Percentiles rank a stretch among this genome's conserved stretches.
Conservation (phyloP, 768 basidiomycete species). For the Amanita rubescens region DNA sequence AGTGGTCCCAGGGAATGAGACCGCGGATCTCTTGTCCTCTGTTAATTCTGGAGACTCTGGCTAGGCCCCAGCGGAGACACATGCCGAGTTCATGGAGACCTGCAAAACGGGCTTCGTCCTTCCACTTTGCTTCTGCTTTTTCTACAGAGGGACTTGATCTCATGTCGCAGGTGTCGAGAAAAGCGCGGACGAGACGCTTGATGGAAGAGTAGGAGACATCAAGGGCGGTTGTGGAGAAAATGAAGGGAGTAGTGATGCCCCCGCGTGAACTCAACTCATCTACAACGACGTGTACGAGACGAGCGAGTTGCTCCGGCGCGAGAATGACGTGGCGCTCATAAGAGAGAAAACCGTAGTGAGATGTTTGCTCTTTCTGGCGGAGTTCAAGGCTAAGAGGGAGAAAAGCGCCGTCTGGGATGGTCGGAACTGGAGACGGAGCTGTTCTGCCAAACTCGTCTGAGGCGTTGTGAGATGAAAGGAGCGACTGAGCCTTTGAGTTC, state of each 20-base stretch:
- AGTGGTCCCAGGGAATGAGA: conserved; percentile 78
- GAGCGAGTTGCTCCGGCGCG: conserved; percentile 64
- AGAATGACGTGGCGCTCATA: conserved; percentile 69
- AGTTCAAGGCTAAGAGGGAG: conserved; percentile 45
- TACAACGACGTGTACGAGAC: conserved; percentile 63
- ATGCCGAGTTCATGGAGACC: conserved; percentile 86
- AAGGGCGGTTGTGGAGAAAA: conserved; percentile 84
- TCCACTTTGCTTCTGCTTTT: conserved; percentile 52
- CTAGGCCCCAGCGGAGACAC: conserved; percentile 89
- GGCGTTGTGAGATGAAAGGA: conserved; percentile 10
- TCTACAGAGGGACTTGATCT: conserved; percentile 22
- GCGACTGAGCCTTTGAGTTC: conserved; percentile 42
- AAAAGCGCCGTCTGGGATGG: conserved; percentile 44
- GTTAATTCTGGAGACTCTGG: conserved; percentile 64
- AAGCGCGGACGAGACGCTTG: conserved; percentile 71
- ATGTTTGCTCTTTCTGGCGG: conserved; percentile 26
- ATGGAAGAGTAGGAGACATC: conserved; percentile 74
- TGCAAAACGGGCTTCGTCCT: conserved; percentile 78
- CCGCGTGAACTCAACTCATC: conserved; percentile 67
- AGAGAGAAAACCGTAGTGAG: conserved; percentile 68
- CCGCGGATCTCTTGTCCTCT: conserved; percentile 74
- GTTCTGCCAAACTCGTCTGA: conserved; percentile 65
- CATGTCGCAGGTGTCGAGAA: conserved; percentile 55
- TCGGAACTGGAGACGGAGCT: conserved; percentile 34
- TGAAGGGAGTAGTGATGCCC: conserved; percentile 82